These are phyloP conservation scores for Blastosporella zonata DNA, from an alignment of 1,284 basidiomycete genomes.

Conservation along the genomic window DNA sequence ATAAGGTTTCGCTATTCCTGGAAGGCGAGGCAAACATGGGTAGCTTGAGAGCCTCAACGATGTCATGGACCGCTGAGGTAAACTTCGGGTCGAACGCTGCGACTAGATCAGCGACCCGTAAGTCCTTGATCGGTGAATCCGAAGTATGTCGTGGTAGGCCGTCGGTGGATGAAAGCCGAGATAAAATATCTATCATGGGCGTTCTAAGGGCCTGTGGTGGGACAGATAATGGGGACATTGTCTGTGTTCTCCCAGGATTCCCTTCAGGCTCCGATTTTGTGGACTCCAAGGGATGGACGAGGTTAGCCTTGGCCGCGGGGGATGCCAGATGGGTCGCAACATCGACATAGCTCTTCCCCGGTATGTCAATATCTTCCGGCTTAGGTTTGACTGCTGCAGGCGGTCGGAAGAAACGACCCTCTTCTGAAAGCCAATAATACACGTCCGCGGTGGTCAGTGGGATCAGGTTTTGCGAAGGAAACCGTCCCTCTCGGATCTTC, in stretches of 20 bases:
- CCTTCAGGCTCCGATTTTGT: not conserved
- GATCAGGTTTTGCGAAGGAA: conserved; percentile 22
- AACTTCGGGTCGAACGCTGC: conserved; percentile 27
- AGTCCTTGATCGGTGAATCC: not conserved
- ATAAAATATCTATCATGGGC: conserved; percentile 15
- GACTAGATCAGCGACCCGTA: conserved; percentile 17
- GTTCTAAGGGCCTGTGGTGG: conserved; percentile 2
- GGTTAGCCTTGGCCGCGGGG: conserved; percentile 15
- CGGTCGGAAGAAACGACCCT: conserved; percentile 45
- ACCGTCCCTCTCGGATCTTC: conserved; percentile 19
- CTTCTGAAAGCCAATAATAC: conserved; percentile 55
- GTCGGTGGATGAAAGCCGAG: not conserved
- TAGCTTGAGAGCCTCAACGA: conserved; percentile 23
- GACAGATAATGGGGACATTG: conserved; percentile 12
- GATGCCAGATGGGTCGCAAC: not conserved
- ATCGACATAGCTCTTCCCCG: conserved; percentile 1
- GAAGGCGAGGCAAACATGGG: conserved; percentile 18
- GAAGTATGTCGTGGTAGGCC: not conserved
- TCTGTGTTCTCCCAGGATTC: conserved; percentile 3
- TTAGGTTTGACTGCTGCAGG: conserved; percentile 6
- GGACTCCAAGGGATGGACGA: not conserved
- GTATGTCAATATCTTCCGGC: conserved; percentile 8
- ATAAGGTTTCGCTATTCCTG: conserved; percentile 15
- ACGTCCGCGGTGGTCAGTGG: conserved; percentile 52
- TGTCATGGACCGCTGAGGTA: conserved; percentile 23